Base-by-base conservation (phyloP, 108 stramenopile species). In the Nitzschia palea region DNA sequence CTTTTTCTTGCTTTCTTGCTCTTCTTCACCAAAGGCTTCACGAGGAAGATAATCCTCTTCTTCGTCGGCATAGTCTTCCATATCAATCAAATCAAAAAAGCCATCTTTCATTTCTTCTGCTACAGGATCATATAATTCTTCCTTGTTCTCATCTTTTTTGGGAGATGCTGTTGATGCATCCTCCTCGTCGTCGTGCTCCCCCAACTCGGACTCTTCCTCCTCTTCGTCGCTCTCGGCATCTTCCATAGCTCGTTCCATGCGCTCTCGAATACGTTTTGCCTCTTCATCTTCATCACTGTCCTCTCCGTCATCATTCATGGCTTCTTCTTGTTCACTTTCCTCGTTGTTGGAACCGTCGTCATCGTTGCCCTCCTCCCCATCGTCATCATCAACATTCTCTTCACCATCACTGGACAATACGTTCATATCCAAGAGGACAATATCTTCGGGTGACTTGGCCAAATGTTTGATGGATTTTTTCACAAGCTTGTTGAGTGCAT, bases 11-110 rank as follows among this genome's bases (percentile, higher is more conserved):
- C 66, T 67, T 9, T 53, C 62, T 14, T 88, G 73, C 20, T 71
- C 62, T 14, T 74, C 70, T 55, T 80, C 45, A 30, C 82, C 90
- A 69, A 68, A 85, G n/a, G 82, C 82, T 42, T 84, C 82, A 25
- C 85, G 83, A 1, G 88, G 87, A 1, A 90, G 70, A 59, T 79
- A 81, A 29, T 89, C 90, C 71, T 95, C 93, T 73, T 92, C 93
- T 70, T 97, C 95, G 55, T 97, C 97, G 4, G 95, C 95, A 67
- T 90, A 96, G 18, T 75, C 86, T 66, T 97, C 97, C 97, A 97
- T 97, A 68, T 98, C 97, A 72, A 90, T 82, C 31, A 92, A 45
- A 59, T 96, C 95, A 64, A 97, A 97, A 80, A 97, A 97, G 18
- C 91, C 95, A 79, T 96, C 93, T 29, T 79, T 86, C 68, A 95